Evolutionary conservation across 192 early-diverging fungal genomes (phyloP).

Genomic region (Coemansia sp.): DNA sequence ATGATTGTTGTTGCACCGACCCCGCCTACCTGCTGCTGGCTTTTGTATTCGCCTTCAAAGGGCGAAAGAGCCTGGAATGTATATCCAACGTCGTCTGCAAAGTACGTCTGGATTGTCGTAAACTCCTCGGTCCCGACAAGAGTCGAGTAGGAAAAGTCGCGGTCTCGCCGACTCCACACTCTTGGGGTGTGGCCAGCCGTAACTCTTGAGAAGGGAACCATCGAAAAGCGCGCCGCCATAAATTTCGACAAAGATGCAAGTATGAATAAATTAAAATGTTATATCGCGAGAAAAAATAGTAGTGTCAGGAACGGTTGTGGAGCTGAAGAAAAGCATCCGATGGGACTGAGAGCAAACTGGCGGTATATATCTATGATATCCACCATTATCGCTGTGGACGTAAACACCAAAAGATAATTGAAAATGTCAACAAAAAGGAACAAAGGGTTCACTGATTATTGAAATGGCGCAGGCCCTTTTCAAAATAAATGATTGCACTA

Average conservation of each 20-base stretch:
- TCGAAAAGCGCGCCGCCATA: background rate
- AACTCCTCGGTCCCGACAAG: conserved; percentile 11
- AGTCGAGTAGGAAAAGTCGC: conserved; percentile 20
- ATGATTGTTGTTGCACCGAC: background rate
- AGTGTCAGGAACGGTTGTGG: background rate
- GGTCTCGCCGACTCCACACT: conserved; percentile 8
- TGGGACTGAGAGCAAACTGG: background rate
- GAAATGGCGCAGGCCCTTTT: conserved; percentile 2
- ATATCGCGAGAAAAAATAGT: background rate
- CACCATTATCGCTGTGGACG: background rate
- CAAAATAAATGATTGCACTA: background rate
- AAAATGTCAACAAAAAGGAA: background rate
- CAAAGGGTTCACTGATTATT: background rate
- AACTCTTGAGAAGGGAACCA: background rate
- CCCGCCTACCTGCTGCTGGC: background rate
- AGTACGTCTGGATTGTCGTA: conserved; percentile 13
- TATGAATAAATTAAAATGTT: background rate
- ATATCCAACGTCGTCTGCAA: conserved; percentile 16
- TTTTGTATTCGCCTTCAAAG: conserved; percentile 5
- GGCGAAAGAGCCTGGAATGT: conserved; percentile 3
- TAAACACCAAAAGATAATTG: background rate
- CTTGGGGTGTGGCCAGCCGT: background rate
- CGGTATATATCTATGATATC: background rate
- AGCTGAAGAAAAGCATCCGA: background rate
- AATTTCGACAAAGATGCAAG: background rate